Base-by-base conservation (phyloP, 495 filamentous ascomycete genomes). In the Cercophora scortea region DNA sequence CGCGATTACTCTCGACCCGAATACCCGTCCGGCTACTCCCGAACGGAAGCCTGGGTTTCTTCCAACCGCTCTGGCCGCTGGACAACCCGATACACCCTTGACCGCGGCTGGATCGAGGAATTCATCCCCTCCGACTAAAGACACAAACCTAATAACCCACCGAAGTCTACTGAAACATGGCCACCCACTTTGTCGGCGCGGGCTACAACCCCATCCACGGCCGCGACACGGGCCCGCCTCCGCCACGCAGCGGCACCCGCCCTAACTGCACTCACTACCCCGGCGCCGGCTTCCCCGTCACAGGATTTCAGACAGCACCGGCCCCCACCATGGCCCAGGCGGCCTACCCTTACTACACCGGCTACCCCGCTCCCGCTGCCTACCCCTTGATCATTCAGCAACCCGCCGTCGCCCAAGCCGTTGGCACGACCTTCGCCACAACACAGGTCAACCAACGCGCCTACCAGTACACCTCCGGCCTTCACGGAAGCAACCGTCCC, bases 181-280 rank as follows among this genome's bases (percentile, higher is more conserved):
- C 47, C 47, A 15, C 4, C 33, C 9, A 8, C 32, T 47, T 55
- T 36, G 49, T 48, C 42, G 41, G 49, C 15, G 56, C 48, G 35
- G 64, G 64, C 6, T 44, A 33, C 56, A 67, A 67, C 44, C 64
- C 64, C 3, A 17, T 45, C 8, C 51, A 50, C 43, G 64, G 64
- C 40, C 57, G 56, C 15, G 64, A 67, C 43, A 42, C 38, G 18
- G 61, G 61, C 40, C 51, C 60, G 4, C 47, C 54, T 10, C 64
- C 59, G 4, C 61, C 64, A 1, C 41, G 47, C 9, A 32, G 39
- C 38, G 46, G 12, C 11, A 34, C 39, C 10, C 19, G 10, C 40
- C 49, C 6, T 10, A 17, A 42, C 38, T 38, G 19, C 50, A 40
- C 47, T 13, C 36, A 0, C 15, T 45, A n/a, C 38, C 43, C 19